These are phyloP conservation scores for Metrosideros polymorpha DNA, from an alignment of 441 rosid species.

Conservation along the genomic window DNA sequence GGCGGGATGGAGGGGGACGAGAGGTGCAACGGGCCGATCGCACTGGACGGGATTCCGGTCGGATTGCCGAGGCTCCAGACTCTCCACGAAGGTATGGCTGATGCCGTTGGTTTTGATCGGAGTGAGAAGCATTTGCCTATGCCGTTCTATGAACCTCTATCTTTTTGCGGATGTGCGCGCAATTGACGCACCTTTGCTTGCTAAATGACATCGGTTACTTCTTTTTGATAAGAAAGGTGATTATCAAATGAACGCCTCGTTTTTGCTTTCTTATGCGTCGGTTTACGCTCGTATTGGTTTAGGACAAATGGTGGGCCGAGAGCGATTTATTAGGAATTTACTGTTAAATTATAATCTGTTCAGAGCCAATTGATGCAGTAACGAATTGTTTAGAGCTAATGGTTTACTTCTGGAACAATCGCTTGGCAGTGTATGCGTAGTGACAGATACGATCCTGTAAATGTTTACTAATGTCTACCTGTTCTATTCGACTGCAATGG, in stretches of 20 bases:
- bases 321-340: background rate
- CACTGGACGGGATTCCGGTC: slow-evolving; percentile 65
- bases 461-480: background rate
- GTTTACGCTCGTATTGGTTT: background rate
- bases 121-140: background rate
- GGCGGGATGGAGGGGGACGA: slow-evolving; percentile 47
- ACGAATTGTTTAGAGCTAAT: background rate
- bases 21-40: slow-evolving; percentile 43
- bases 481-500: background rate
- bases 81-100: slow-evolving; percentile 64
- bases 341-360: background rate
- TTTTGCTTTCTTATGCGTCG: background rate
- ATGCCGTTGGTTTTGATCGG: slow-evolving; percentile 8
- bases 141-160: background rate
- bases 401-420: background rate
- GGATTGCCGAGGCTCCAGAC: slow-evolving; percentile 83
- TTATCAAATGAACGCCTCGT: background rate
- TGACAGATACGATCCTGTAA: background rate
- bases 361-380: background rate
- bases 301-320: background rate
- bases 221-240: background rate
- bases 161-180: background rate
- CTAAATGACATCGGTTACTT: background rate
- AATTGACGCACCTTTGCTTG: background rate
- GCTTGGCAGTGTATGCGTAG: background rate